phyloP scores from a whole-genome alignment of 352 stramenopile genomes.

The Phytophthora idaei region DNA sequence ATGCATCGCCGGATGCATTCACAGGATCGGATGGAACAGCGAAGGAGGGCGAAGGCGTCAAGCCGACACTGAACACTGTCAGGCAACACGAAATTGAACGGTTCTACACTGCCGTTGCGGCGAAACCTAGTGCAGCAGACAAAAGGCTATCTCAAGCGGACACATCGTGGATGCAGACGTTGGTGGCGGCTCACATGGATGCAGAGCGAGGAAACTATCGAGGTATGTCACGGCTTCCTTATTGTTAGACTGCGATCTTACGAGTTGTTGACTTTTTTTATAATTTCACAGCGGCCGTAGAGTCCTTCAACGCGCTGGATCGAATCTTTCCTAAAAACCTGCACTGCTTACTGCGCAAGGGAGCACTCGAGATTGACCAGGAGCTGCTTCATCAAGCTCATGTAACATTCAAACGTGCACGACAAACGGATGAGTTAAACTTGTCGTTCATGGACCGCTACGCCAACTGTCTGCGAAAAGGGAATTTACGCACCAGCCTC shows the following conservation, averaged over 20 bases:
- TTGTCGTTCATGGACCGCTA: constrained; percentile 68
- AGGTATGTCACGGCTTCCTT: constrained; percentile 23
- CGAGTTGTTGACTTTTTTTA: constrained; percentile 1
- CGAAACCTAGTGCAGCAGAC: constrained; percentile 7
- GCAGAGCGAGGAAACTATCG: constrained; percentile 48
- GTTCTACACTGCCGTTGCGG: constrained; percentile 47
- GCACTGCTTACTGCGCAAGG: constrained; percentile 60
- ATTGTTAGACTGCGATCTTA: constrained; percentile 7
- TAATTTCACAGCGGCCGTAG: constrained; percentile 35
- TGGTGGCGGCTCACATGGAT: constrained; percentile 63
- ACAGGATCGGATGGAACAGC: constrained; percentile 16
- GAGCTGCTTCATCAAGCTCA: constrained; percentile 65
- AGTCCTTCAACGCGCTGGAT: constrained; percentile 49
- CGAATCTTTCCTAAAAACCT: constrained; percentile 69
- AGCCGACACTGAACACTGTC: constrained; percentile 1
- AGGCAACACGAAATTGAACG: constrained; percentile 53
- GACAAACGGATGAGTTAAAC: constrained; percentile 72
- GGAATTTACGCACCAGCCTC: constrained; percentile 49
- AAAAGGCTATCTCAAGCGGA: constrained; percentile 30
- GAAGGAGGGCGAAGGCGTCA: constrained; percentile 18
- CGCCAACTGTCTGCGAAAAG: constrained; percentile 64
- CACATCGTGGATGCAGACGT: constrained; percentile 58
- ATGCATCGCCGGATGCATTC: constrained; percentile 38
- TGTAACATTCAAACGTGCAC: constrained; percentile 54
- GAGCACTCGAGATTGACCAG: constrained; percentile 64